phyloP scores from a whole-genome alignment of 108 stramenopile species.

The Conticribra weissflogii region DNA sequence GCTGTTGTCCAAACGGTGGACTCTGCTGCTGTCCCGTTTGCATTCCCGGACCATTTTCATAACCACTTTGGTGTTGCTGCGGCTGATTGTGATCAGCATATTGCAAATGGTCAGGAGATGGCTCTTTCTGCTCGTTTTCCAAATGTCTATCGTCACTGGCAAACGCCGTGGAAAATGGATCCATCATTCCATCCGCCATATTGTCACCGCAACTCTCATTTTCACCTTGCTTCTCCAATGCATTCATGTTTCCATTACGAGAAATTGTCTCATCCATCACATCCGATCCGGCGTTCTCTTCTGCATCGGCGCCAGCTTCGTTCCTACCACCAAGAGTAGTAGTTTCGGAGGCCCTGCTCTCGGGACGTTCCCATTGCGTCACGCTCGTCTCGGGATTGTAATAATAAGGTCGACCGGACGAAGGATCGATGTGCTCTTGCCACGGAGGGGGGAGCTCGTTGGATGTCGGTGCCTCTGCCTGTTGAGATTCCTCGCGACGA shows the following conservation, averaged over 20 bases:
- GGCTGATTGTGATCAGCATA: constrained; percentile 4
- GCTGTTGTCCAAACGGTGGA: too few species aligned
- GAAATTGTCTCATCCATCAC: background rate
- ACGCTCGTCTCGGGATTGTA: constrained; percentile 76
- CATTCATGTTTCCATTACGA: constrained; percentile 3
- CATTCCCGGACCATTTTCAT: too few species aligned
- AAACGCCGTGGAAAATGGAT: constrained; percentile 46
- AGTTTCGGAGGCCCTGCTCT: background rate
- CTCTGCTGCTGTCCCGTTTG: too few species aligned
- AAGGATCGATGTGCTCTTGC: constrained; percentile 78
- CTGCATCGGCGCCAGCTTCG: too few species aligned
- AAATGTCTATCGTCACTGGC: constrained; percentile 7
- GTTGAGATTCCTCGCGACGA: background rate
- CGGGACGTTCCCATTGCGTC: constrained; percentile 85
- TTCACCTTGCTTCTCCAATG: background rate
- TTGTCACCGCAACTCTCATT: background rate
- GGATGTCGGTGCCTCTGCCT: background rate
- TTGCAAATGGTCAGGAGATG: background rate
- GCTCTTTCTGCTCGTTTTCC: too few species aligned
- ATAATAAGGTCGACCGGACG: constrained; percentile 76
- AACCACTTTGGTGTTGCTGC: background rate
- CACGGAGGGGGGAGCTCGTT: constrained; percentile 57
- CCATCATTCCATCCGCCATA: constrained; percentile 19
- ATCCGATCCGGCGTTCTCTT: background rate
- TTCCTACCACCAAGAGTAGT: constrained; percentile 1